Percentiles rank a stretch among this genome's conserved stretches.
These are phyloP conservation scores for Cucumis melo DNA, from an alignment of 306 rosid genomes.

Conservation along the genomic window DNA sequence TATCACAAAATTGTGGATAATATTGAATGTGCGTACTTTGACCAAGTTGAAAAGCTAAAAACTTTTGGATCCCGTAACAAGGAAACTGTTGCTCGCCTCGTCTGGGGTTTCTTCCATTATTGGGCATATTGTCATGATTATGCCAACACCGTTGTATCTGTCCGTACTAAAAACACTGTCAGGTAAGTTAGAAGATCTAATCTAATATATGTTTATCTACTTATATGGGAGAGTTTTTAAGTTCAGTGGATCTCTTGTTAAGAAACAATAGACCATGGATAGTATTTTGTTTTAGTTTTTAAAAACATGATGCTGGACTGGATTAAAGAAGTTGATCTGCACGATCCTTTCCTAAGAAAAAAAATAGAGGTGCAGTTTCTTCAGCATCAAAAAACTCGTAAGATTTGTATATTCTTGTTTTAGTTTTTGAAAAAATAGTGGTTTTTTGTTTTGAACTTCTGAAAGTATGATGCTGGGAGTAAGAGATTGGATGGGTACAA, in stretches of 20 bases:
- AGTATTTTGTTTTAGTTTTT: background rate
- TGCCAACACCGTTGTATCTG: conserved; percentile 66
- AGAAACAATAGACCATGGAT: background rate
- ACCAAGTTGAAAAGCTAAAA: conserved; percentile 51
- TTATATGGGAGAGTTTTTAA: background rate
- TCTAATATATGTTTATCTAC: background rate
- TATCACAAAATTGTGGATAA: conserved; percentile 53
- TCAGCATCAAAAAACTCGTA: background rate
- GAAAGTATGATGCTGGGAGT: background rate
- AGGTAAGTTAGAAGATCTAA: conserved; percentile 31
- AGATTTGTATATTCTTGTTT: no score
- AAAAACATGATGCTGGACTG: background rate
- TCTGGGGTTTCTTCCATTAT: conserved; percentile 86
- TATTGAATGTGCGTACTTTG: conserved; percentile 63
- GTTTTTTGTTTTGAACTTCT: background rate
- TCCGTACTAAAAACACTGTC: conserved; percentile 67
- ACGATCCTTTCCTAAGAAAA: background rate
- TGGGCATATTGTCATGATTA: conserved; percentile 97
- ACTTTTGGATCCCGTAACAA: conserved; percentile 54
- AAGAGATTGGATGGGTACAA: background rate
- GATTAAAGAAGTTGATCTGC: background rate
- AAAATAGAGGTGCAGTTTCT: background rate
- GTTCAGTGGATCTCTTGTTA: background rate
- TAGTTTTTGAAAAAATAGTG: background rate
- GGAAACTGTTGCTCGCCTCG: conserved; percentile 71